A percentile compares a stretch with the other conserved stretches of the same genome.
Conservation (phyloP, 1,139 yeast genomes). For the Hyphopichia buzzinii region DNA sequence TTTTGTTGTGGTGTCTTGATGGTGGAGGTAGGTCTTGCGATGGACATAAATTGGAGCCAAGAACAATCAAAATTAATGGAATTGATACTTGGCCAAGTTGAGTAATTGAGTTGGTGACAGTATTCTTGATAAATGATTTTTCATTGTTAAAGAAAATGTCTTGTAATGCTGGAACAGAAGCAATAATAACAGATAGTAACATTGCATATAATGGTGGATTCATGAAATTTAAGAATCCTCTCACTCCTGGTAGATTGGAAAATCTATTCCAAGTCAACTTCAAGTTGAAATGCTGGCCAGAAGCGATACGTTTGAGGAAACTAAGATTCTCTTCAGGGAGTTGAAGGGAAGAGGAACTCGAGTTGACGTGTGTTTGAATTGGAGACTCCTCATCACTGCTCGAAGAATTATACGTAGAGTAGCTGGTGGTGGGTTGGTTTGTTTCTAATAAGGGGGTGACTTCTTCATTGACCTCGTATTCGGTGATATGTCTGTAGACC, state of each 20-base stretch:
- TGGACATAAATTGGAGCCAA: constrained; percentile 76
- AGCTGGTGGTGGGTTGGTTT: neutral
- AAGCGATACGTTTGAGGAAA: neutral
- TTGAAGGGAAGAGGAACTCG: neutral
- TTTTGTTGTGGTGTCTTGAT: constrained; percentile 54
- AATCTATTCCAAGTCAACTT: constrained; percentile 4
- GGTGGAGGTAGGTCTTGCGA: constrained; percentile 64
- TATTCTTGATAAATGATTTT: constrained; percentile 61
- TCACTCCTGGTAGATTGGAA: constrained; percentile 12
- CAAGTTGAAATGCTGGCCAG: neutral
- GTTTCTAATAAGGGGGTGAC: neutral
- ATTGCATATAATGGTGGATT: constrained; percentile 95
- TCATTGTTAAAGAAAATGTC: constrained; percentile 56
- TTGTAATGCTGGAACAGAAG: constrained; percentile 72
- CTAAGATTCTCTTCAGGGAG: too few species aligned
- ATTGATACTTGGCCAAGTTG: constrained; percentile 88
- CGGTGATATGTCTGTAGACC: constrained; percentile 1
- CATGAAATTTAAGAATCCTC: constrained; percentile 53
- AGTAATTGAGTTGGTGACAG: constrained; percentile 70
- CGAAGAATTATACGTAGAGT: neutral
- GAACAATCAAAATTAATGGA: constrained; percentile 72
- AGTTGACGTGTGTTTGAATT: neutral
- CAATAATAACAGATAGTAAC: constrained; percentile 79
- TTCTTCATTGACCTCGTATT: constrained; percentile 1
- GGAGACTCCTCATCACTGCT: neutral